A percentile compares a stretch with the other conserved stretches of the same genome.
Evolutionary conservation across 495 filamentous ascomycete genomes (phyloP).

Genomic region (Penicillium silybi): DNA sequence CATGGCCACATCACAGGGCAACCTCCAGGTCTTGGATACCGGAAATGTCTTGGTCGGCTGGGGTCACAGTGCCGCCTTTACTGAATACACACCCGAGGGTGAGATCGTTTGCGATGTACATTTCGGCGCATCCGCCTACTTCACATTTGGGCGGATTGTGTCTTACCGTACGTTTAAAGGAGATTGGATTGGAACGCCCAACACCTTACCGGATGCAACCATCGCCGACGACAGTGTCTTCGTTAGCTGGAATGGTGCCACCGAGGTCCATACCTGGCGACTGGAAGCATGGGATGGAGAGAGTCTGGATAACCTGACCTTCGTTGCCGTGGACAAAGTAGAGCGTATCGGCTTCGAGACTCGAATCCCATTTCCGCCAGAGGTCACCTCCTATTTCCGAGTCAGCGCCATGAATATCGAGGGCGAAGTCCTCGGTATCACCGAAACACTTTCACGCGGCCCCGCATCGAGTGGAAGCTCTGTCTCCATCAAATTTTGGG

Average conservation of each 20-base stretch:
- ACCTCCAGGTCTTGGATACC: conserved; percentile 49
- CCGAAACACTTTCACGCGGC: conserved; percentile 7
- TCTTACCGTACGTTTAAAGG: conserved; percentile 37
- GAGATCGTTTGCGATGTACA: conserved; percentile 43
- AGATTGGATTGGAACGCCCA: conserved; percentile 33
- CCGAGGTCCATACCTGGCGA: conserved; percentile 37
- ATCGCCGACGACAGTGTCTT: conserved; percentile 26
- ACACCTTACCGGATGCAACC: conserved; percentile 25
- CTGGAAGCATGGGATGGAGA: conserved; percentile 29
- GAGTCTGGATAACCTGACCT: conserved; percentile 16
- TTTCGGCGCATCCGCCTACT: conserved; percentile 35
- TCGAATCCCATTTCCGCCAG: conserved; percentile 5
- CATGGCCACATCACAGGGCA: conserved; percentile 53
- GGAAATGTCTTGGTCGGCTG: conserved; percentile 56
- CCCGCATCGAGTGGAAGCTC: neutral
- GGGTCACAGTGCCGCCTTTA: conserved; percentile 53
- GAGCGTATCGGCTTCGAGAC: conserved; percentile 22
- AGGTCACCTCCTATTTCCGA: conserved; percentile 14
- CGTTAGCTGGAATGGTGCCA: conserved; percentile 47
- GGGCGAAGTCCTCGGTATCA: conserved; percentile 13
- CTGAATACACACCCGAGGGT: conserved; percentile 51
- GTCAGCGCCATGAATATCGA: conserved; percentile 14
- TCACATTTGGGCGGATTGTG: conserved; percentile 34
- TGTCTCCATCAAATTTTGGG: neutral
- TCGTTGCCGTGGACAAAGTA: conserved; percentile 6